A percentile compares a stretch with the other conserved stretches of the same genome.
Evolutionary conservation across 306 rosid genomes (phyloP).

Genomic region (Castanea mollissima): DNA sequence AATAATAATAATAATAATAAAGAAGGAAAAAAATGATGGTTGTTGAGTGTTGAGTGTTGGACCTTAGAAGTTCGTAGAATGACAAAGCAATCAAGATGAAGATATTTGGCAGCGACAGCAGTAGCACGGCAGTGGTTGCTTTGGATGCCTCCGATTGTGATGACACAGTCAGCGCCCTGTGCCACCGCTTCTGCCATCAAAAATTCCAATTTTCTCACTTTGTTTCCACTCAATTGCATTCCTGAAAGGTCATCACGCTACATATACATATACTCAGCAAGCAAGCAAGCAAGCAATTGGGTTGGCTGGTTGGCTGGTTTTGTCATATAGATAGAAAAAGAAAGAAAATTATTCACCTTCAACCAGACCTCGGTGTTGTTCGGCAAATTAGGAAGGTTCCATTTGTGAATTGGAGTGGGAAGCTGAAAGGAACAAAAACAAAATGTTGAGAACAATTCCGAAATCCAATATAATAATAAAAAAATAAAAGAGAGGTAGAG

Average conservation of each 20-base stretch:
- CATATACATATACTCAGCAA: not conserved
- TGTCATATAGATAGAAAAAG: too few relatives aligned
- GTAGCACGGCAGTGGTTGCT: constrained; percentile 98
- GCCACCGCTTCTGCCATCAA: constrained; percentile 83
- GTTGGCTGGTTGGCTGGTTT: too few relatives aligned
- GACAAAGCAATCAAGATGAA: constrained; percentile 76
- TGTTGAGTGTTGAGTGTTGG: not conserved
- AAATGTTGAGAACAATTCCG: not conserved
- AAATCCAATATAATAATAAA: not conserved
- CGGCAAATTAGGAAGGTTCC: constrained; percentile 93
- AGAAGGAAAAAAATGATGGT: too few relatives aligned
- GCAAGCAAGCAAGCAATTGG: too few relatives aligned
- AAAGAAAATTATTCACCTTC: constrained; percentile 40
- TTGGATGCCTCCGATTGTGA: constrained; percentile 88
- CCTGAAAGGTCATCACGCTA: constrained; percentile 96
- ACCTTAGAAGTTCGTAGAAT: constrained; percentile 84
- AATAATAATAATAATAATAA: too few relatives aligned
- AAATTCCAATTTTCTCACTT: constrained; percentile 89
- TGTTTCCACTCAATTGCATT: constrained; percentile 93
- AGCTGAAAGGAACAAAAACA: constrained; percentile 35
- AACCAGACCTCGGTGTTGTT: constrained; percentile 71
- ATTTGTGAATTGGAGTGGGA: constrained; percentile 95
- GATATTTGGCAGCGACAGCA: constrained; percentile 90
- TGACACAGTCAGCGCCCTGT: constrained; percentile 74
- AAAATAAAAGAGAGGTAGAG: too few relatives aligned